Base-by-base conservation (phyloP, 306 rosid genomes). In the Dicorynia guianensis region DNA sequence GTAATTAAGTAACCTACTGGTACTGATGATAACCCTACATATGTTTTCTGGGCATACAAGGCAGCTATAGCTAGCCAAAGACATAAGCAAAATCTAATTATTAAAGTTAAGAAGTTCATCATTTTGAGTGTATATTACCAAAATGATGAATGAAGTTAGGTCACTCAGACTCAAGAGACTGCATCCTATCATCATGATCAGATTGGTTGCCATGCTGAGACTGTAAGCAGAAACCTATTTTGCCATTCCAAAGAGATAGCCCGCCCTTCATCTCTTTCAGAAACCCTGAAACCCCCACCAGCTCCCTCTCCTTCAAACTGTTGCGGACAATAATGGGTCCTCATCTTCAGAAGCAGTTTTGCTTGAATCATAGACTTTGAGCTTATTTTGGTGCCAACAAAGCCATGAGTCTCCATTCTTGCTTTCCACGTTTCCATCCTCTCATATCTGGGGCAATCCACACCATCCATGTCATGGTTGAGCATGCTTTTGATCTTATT, bases 231-330 rank as follows among this genome's bases (percentile, higher is more conserved):
- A 83, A 81, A 74, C 85, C 97, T 92, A 71, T 88, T 82, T 75
- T 92, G 96, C 97, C 97, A 92, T 25, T 92, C 92, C 30, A 92
- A 68, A 63, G 93, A 92, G 47, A 92, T 71, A 15, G 93, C 91
- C 63, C 68, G 82, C 61, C 90, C 92, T 57, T 88, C 96, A 34
- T 88, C 93, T 76, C 93, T 92, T 65, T 92, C 97, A 11, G 85
- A 82, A 49, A 90, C 89, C 81, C 82, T 85, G 79, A 92, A 92
- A 35, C 96, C 97, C 0, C 89, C 90, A 43, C 87, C 85, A 25
- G 30, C 30, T 4, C 75, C 78, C 4, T 86, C 96, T 43, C 76
- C 93, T 15, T 88, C 90, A 55, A 88, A 80, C 47, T 86, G 93
- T 0, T 72, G 65, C 1, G 91, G 87, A 62, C 85, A 88, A 76